These are phyloP conservation scores for Aureobasidium namibiae DNA, from an alignment of 2,329 filamentous ascomycete species.

Conservation along the genomic window DNA sequence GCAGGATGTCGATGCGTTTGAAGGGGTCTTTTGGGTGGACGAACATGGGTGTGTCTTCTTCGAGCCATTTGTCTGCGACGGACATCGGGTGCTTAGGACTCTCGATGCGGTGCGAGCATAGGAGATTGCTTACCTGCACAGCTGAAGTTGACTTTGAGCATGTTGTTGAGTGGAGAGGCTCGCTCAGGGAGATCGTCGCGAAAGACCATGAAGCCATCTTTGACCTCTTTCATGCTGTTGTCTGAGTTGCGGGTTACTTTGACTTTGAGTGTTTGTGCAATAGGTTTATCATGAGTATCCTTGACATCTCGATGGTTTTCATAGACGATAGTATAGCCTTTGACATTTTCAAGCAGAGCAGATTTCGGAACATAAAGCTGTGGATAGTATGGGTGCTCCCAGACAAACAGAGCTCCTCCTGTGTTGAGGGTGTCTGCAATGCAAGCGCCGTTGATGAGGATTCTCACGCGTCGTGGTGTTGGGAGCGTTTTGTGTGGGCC, in stretches of 20 bases:
- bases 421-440: conserved; percentile 28
- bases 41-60: conserved; percentile 52
- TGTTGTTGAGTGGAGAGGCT: conserved; percentile 1
- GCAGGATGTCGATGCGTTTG: conserved; percentile 55
- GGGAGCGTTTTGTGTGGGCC: conserved; percentile 29
- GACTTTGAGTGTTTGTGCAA: conserved; percentile 22
- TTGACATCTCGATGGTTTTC: conserved; percentile 19
- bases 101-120: not conserved
- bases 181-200: conserved; percentile 14
- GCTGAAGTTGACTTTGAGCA: conserved; percentile 14
- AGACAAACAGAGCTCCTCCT: conserved; percentile 26
- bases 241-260: conserved; percentile 13
- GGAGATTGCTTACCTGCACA: conserved; percentile 9
- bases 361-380: conserved; percentile 29
- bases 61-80: conserved; percentile 45
- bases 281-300: conserved; percentile 11
- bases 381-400: conserved; percentile 42
- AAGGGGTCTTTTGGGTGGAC: conserved; percentile 61
- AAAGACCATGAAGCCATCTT: conserved; percentile 27
- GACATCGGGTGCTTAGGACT: not conserved
- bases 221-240: not conserved
- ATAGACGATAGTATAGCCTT: not conserved
- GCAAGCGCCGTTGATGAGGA: conserved; percentile 26
- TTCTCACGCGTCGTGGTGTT: conserved; percentile 25
- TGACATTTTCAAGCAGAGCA: conserved; percentile 9